These are phyloP conservation scores for Theileria sp. DNA, from an alignment of 169 alveolate genomes.

Conservation along the genomic window DNA sequence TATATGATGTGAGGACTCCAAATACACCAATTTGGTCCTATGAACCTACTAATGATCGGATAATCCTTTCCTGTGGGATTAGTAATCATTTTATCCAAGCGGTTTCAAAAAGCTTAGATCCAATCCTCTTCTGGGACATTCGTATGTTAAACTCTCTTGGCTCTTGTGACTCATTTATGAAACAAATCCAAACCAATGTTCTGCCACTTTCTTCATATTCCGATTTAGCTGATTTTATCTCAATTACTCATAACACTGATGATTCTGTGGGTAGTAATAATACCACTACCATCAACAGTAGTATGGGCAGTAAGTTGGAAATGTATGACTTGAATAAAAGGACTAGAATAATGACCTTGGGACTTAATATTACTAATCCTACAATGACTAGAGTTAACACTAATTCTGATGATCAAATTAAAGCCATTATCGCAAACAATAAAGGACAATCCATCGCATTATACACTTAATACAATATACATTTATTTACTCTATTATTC, in stretches of 20 bases:
- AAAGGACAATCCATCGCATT: constrained; percentile 7
- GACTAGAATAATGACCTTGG: constrained; percentile 6
- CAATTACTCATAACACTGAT: neutral
- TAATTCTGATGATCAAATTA: constrained; percentile 21
- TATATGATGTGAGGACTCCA: constrained; percentile 60
- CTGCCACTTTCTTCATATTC: constrained; percentile 38
- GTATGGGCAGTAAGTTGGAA: constrained; percentile 23
- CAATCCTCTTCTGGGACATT: constrained; percentile 65
- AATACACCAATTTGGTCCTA: constrained; percentile 62
- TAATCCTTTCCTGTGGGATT: constrained; percentile 44
- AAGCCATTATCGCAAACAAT: constrained; percentile 24
- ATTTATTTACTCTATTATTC: neutral
- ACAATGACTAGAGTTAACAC: constrained; percentile 40
- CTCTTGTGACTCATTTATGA: constrained; percentile 54
- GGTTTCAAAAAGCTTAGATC: constrained; percentile 32
- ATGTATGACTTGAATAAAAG: constrained; percentile 35
- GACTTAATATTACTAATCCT: constrained; percentile 25
- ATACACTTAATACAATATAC: neutral
- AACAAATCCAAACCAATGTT: constrained; percentile 14
- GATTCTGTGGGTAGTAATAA: neutral
- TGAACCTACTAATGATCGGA: constrained; percentile 21
- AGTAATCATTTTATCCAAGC: constrained; percentile 59
- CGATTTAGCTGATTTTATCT: constrained; percentile 53
- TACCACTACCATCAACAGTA: neutral
- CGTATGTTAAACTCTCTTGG: constrained; percentile 59